phyloP scores from a whole-genome alignment of 148 eudicot species.

The Vaccinium vitisidaea region DNA sequence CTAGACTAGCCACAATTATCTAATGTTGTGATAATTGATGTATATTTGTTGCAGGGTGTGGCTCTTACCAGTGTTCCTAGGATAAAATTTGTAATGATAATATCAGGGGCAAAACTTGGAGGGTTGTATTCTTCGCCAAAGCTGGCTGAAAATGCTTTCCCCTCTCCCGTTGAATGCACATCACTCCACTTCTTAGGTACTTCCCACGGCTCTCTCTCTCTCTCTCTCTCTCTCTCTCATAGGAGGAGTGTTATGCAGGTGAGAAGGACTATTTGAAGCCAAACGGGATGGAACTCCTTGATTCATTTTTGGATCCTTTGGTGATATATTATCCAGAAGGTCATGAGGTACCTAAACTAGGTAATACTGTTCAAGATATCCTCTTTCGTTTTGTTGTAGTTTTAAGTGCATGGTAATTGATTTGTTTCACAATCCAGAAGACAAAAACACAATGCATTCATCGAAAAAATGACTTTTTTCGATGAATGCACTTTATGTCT shows the following conservation, averaged over 20 bases:
- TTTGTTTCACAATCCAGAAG: too few species aligned
- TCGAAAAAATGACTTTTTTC: too few species aligned
- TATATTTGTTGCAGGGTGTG: too few species aligned
- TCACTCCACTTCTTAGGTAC: constrained; percentile 26
- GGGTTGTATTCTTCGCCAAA: constrained; percentile 12
- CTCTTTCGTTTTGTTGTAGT: not conserved
- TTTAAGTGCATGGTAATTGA: not conserved
- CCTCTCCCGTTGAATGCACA: not conserved
- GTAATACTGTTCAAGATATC: not conserved
- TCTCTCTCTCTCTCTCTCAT: not conserved
- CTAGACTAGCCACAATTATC: too few species aligned
- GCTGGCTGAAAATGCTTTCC: constrained; percentile 22
- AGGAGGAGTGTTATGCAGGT: constrained; percentile 2
- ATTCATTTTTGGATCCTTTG: constrained; percentile 21
- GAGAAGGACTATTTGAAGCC: constrained; percentile 24
- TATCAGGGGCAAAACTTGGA: constrained; percentile 21
- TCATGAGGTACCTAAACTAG: constrained; percentile 28
- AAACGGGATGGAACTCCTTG: constrained; percentile 20
- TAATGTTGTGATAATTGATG: too few species aligned
- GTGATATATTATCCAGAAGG: constrained; percentile 29
- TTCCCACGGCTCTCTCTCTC: not conserved
- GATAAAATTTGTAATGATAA: not conserved
- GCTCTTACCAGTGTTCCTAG: too few species aligned
- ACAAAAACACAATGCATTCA: too few species aligned
- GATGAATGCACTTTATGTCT: too few species aligned